A percentile compares a stretch with the other conserved stretches of the same genome.
These are phyloP conservation scores for Lipomyces yarrowii DNA, from an alignment of 1,139 yeast species.

Conservation along the genomic window DNA sequence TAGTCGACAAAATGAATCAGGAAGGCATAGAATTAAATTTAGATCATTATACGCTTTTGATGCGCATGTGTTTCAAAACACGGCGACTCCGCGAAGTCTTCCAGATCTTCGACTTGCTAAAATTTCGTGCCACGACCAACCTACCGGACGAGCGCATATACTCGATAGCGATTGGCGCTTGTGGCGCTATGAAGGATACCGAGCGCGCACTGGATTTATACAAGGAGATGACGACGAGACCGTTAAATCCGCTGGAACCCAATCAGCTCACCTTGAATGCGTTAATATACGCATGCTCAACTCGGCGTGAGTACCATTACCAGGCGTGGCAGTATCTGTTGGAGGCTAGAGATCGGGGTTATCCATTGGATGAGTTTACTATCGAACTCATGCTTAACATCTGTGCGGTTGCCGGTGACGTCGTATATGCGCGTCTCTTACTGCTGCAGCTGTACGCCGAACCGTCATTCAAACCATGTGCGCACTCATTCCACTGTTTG, in stretches of 20 bases:
- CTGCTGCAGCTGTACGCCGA: slow-evolving; percentile 55
- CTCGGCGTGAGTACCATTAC: slow-evolving; percentile 50
- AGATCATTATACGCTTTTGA: slow-evolving; percentile 61
- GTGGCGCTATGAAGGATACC: slow-evolving; percentile 61
- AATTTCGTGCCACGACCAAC: slow-evolving; percentile 65
- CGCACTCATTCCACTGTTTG: slow-evolving; percentile 41
- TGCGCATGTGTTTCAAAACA: slow-evolving; percentile 65
- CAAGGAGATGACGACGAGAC: slow-evolving; percentile 61
- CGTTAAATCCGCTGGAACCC: slow-evolving; percentile 46
- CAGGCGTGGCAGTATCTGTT: slow-evolving; percentile 81
- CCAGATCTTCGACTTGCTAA: slow-evolving; percentile 81
- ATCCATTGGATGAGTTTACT: slow-evolving; percentile 51
- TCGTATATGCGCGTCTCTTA: slow-evolving; percentile 71
- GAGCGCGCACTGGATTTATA: slow-evolving; percentile 77
- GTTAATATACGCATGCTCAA: slow-evolving; percentile 74
- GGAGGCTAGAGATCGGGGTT: slow-evolving; percentile 59
- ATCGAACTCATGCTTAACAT: slow-evolving; percentile 72
- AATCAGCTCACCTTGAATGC: slow-evolving; percentile 56
- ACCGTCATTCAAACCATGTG: slow-evolving; percentile 3
- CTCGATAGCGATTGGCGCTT: slow-evolving; percentile 67
- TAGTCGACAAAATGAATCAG: slow-evolving; percentile 54
- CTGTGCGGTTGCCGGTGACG: slow-evolving; percentile 78
- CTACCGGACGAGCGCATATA: slow-evolving; percentile 71
- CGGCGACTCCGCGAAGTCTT: slow-evolving; percentile 42
- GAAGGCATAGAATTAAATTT: slow-evolving; percentile 57